Base-by-base conservation (phyloP, 2,329 filamentous ascomycete species). In the Epichloe typhina region DNA sequence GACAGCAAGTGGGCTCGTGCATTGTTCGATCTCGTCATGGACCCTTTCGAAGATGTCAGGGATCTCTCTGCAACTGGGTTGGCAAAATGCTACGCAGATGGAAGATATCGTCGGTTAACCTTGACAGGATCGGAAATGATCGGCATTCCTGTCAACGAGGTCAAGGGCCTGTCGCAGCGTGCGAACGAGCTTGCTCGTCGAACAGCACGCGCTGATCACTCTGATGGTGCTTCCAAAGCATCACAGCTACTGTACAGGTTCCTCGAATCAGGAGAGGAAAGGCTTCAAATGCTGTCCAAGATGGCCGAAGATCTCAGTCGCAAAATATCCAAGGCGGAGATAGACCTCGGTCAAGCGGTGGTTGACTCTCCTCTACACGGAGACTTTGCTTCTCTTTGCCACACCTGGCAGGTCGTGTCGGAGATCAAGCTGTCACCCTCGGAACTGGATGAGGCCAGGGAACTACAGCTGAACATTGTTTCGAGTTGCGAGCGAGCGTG, bases 11-110 rank as follows among this genome's bases (percentile, higher is more conserved):
- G 84, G 69, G 66, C 79, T 11, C 74, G 84, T 46, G 72, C 82
- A 4, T 70, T 97, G 6, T 70, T 90, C 13, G 88, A 95, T 63
- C 76, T 95, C 21, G 68, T 95, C 7, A 73, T 95, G 61, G 87
- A 98, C 59, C 88, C 91, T 0, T 98, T 95, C 60, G 93, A 97
- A 52, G 93, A 98, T 64, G 86, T 97, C 4, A 77, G 91, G 57
- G 80, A 77, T 42, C 66, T 69, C 38, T 75, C 80, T 3, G 69
- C 73, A 0, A 66, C 65, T 2, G 68, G 82, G 2, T 58, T 86
- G 31, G 65, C 62, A 55, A 72, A 70, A 49, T 59, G 77, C n/a
- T 70, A 78, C 40, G 66, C 71, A 2, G 65, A 69, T 23, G 58
- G 62, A 15, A 62, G 66, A 23, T 70, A 65, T 40, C 56, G 54